phyloP scores from a whole-genome alignment of 108 stramenopile genomes.

The Cafeteria roenbergensis region DNA sequence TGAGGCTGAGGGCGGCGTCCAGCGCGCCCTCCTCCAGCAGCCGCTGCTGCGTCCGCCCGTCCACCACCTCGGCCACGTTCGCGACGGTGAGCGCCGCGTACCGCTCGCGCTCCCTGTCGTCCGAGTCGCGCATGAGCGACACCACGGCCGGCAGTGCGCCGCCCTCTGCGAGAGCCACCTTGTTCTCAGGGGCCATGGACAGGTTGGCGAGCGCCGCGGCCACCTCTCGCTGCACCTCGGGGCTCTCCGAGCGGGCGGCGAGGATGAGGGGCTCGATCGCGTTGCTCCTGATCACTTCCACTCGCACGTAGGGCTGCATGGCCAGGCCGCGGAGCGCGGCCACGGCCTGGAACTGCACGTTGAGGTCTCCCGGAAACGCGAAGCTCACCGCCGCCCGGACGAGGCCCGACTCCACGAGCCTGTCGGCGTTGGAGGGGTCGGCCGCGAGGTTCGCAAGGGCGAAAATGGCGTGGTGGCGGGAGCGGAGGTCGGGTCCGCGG shows the following conservation, averaged over 20 bases:
- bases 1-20: constrained; percentile 34
- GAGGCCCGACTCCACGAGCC: constrained; percentile 40
- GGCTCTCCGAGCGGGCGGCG: constrained; percentile 35
- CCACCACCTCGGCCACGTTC: constrained; percentile 56
- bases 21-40: constrained; percentile 45
- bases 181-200: constrained; percentile 58
- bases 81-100: constrained; percentile 50
- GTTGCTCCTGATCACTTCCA: constrained; percentile 51
- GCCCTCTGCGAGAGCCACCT: constrained; percentile 56
- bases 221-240: constrained; percentile 53
- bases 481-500: constrained; percentile 56
- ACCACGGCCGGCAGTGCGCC: constrained; percentile 56
- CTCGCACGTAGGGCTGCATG: constrained; percentile 48
- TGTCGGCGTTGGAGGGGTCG: constrained; percentile 44
- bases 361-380: constrained; percentile 54
- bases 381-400: constrained; percentile 53
- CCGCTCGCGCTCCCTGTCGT: constrained; percentile 45
- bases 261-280: constrained; percentile 63
- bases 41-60: constrained; percentile 44
- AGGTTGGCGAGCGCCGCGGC: constrained; percentile 58
- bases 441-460: constrained; percentile 62
- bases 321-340: constrained; percentile 62
- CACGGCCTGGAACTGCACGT: constrained; percentile 72
- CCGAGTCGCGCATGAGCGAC: constrained; percentile 31
- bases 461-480: constrained; percentile 60